phyloP scores from a whole-genome alignment of 1,284 basidiomycete species.

The Fistulina hepatica region DNA sequence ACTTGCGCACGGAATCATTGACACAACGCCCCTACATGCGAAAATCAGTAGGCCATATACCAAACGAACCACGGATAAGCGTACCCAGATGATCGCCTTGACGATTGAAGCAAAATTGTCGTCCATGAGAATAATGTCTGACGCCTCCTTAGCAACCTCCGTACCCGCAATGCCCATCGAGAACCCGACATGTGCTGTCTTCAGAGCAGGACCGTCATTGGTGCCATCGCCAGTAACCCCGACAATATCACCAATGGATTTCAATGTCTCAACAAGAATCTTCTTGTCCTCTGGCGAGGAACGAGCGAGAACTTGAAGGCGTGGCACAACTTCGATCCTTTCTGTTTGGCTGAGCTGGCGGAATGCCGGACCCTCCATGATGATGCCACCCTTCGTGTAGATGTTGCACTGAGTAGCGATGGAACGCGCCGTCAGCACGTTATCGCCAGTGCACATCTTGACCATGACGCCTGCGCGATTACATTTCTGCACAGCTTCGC shows the following conservation, averaged over 20 bases:
- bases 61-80: no score
- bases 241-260: constrained; percentile 84
- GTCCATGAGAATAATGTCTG: constrained; percentile 97
- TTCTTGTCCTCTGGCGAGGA: constrained; percentile 98
- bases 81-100: constrained; percentile 97
- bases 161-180: constrained; percentile 99
- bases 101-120: constrained; percentile 97
- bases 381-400: constrained; percentile 82
- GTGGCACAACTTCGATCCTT: constrained; percentile 54
- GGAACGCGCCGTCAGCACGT: constrained; percentile 86
- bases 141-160: constrained; percentile 98
- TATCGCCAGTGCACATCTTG: constrained; percentile 99
- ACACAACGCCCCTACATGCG: constrained; percentile 98
- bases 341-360: constrained; percentile 45
- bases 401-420: constrained; percentile 96
- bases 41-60: no score
- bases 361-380: constrained; percentile 92
- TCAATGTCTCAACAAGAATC: constrained; percentile 82
- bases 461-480: constrained; percentile 85
- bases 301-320: constrained; percentile 78
- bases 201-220: constrained; percentile 95
- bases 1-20: constrained; percentile 95
- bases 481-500: constrained; percentile 80
- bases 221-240: constrained; percentile 98
- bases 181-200: constrained; percentile 89